These are phyloP conservation scores for Tetrahymena borealis DNA, from an alignment of 73 alveolate genomes.

Conservation along the genomic window DNA sequence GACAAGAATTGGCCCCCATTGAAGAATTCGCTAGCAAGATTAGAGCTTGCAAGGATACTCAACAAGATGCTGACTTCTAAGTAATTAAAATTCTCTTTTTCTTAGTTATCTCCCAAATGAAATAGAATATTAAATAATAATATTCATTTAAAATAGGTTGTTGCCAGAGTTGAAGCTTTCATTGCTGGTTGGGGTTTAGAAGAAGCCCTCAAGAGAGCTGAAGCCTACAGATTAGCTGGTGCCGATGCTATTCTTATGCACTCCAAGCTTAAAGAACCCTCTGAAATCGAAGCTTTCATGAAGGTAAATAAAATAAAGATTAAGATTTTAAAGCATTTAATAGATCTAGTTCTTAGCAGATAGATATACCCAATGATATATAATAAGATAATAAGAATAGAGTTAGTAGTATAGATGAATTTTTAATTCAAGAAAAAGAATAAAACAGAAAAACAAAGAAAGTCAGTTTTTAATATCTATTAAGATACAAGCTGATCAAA, in stretches of 20 bases:
- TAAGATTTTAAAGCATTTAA: no score
- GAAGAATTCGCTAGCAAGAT: conserved; percentile 72
- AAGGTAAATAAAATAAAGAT: background rate
- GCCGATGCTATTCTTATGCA: conserved; percentile 89
- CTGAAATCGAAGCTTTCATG: conserved; percentile 75
- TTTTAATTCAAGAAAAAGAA: no score
- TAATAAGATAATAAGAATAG: no score
- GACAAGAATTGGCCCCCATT: conserved; percentile 64
- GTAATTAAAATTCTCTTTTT: background rate
- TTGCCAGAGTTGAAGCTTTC: conserved; percentile 79
- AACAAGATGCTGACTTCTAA: conserved; percentile 61
- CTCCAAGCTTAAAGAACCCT: conserved; percentile 53
- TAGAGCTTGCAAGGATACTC: conserved; percentile 66
- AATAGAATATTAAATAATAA: no score
- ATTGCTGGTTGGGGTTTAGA: conserved; percentile 83
- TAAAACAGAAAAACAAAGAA: no score
- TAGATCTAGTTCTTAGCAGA: no score
- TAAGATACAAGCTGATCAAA: no score
- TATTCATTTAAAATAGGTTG: conserved; percentile 41
- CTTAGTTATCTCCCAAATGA: no score
- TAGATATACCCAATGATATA: no score
- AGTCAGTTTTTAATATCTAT: no score
- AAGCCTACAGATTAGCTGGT: conserved; percentile 79
- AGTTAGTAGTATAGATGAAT: no score
- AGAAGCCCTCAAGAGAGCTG: conserved; percentile 78